Conservation (phyloP, 345 rosid genomes). For the Balakata baccata region DNA sequence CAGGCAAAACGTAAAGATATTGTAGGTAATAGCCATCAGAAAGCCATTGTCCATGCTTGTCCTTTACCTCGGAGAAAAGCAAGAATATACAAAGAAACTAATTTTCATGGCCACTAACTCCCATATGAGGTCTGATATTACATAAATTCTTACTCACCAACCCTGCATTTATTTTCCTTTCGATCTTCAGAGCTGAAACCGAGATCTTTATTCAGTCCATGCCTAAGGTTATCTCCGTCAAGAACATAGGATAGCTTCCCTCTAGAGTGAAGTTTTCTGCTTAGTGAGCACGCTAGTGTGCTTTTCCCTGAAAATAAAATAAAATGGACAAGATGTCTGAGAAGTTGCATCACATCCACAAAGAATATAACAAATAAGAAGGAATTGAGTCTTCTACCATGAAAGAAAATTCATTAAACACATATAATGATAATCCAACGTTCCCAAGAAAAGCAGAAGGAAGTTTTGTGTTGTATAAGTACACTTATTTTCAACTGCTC, state of each 20-base stretch:
- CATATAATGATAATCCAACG: neutral
- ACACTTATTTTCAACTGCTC: neutral
- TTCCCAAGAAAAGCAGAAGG: neutral
- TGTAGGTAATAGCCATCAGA: slow-evolving; percentile 6
- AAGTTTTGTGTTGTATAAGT: neutral
- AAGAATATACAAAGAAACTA: neutral
- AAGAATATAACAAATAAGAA: neutral
- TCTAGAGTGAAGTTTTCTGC: slow-evolving; percentile 53
- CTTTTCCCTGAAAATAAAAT: slow-evolving; percentile 86
- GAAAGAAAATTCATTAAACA: neutral
- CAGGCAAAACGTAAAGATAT: too few species aligned
- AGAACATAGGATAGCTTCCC: slow-evolving; percentile 80
- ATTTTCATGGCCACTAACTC: neutral
- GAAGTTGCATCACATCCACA: neutral
- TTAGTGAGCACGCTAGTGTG: slow-evolving; percentile 79
- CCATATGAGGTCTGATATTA: neutral
- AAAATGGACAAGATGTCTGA: neutral
- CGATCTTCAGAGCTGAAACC: slow-evolving; percentile 85
- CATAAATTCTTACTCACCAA: slow-evolving; percentile 52
- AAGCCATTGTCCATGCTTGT: neutral
- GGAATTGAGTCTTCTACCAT: neutral
- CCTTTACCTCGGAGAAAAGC: neutral
- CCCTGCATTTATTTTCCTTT: slow-evolving; percentile 84
- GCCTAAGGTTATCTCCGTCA: slow-evolving; percentile 90
- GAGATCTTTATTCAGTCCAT: slow-evolving; percentile 81